These are phyloP conservation scores for Pouteria glomerata DNA, from an alignment of 148 eudicot genomes.

Conservation along the genomic window DNA sequence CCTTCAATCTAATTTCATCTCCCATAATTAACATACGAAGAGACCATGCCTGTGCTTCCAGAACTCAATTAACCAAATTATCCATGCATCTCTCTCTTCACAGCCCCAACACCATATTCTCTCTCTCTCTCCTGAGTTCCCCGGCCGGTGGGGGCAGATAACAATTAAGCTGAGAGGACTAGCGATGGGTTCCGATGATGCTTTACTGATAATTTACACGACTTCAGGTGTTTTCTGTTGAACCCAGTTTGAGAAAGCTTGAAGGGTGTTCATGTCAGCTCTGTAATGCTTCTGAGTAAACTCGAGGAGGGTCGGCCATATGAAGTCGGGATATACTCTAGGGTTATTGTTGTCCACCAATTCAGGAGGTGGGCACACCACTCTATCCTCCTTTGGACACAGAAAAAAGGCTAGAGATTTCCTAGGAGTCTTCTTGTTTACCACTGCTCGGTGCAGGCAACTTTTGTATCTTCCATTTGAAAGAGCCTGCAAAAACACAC, in stretches of 20 bases:
- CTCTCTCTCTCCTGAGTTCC: too few species aligned
- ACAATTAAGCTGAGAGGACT: too few species aligned
- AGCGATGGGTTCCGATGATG: too few species aligned
- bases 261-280: slow-evolving; percentile 12
- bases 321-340: neutral
- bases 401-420: neutral
- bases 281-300: neutral
- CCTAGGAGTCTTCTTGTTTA: neutral
- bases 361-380: neutral
- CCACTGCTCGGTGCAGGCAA: neutral
- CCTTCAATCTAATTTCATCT: too few species aligned
- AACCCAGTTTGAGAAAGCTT: slow-evolving; percentile 34
- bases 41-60: too few species aligned
- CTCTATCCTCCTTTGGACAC: neutral
- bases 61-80: too few species aligned
- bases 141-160: too few species aligned
- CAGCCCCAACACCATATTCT: neutral
- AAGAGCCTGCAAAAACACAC: neutral
- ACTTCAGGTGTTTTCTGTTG: neutral
- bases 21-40: too few species aligned
- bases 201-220: too few species aligned
- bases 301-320: neutral
- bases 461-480: neutral
- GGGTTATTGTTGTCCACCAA: neutral
- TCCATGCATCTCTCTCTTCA: neutral